Conservation (phyloP, 148 eudicot genomes). For the Amaranthus palmeri region DNA sequence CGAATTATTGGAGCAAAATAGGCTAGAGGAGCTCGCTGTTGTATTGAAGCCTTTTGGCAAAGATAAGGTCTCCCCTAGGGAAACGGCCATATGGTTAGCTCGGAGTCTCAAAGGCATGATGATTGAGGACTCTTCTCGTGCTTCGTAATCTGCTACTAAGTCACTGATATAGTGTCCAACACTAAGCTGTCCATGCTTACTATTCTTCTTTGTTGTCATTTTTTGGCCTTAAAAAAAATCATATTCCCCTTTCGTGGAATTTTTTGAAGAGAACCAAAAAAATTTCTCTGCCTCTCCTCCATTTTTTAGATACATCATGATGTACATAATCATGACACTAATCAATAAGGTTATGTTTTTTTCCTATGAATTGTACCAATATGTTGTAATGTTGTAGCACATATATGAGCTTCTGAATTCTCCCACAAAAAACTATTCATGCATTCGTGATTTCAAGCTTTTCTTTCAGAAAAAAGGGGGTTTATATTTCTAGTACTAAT, state of each 20-base stretch:
- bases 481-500: too few species aligned
- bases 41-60: constrained; percentile 94
- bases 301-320: constrained; percentile 50
- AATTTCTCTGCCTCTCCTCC: constrained; percentile 10
- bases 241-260: constrained; percentile 13
- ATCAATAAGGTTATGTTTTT: constrained; percentile 20
- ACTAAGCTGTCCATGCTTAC: constrained; percentile 13
- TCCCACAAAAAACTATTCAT: not conserved
- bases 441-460: not conserved
- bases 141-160: constrained; percentile 35
- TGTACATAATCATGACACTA: constrained; percentile 38
- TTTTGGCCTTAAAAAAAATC: not conserved
- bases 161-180: constrained; percentile 5
- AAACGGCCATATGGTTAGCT: constrained; percentile 94
- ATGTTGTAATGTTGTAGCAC: constrained; percentile 29
- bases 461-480: not conserved
- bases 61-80: constrained; percentile 93
- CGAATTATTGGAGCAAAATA: constrained; percentile 77
- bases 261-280: constrained; percentile 20
- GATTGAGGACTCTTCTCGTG: constrained; percentile 59
- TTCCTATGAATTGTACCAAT: constrained; percentile 19
- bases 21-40: constrained; percentile 82
- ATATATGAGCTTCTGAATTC: constrained; percentile 25
- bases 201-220: constrained; percentile 10
- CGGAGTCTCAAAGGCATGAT: constrained; percentile 85